A percentile compares a stretch with the other conserved stretches of the same genome.
phyloP scores from a whole-genome alignment of 2,329 filamentous ascomycete species.

The Dothideomycetidae sp. region DNA sequence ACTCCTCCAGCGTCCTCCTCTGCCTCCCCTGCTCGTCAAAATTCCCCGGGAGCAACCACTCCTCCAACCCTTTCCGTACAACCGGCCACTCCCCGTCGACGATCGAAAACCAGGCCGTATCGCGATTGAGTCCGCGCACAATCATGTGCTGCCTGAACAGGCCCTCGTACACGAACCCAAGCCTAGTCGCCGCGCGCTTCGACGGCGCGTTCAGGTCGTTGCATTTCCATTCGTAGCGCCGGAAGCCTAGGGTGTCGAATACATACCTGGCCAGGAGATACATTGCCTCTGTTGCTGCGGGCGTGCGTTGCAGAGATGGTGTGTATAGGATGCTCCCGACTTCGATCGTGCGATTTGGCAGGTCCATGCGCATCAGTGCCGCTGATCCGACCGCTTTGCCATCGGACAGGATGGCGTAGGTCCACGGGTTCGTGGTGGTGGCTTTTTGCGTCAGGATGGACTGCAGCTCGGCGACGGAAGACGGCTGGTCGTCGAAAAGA shows the following conservation, averaged over 20 bases:
- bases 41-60: slow-evolving; percentile 41
- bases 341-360: slow-evolving; percentile 41
- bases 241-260: slow-evolving; percentile 40
- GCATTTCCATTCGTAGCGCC: slow-evolving; percentile 51
- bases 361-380: slow-evolving; percentile 32
- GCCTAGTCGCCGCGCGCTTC: slow-evolving; percentile 37
- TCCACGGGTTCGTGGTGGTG: slow-evolving; percentile 24
- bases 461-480: slow-evolving; percentile 11
- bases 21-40: slow-evolving; percentile 43
- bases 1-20: slow-evolving; percentile 32
- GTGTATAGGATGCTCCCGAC: slow-evolving; percentile 44
- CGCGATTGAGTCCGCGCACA: slow-evolving; percentile 40
- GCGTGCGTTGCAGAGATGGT: slow-evolving; percentile 37
- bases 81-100: slow-evolving; percentile 43
- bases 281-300: slow-evolving; percentile 42
- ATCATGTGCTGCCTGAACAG: slow-evolving; percentile 48
- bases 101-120: slow-evolving; percentile 48
- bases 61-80: slow-evolving; percentile 33
- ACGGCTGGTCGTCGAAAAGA: slow-evolving; percentile 25
- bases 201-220: slow-evolving; percentile 43
- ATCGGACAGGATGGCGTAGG: slow-evolving; percentile 30
- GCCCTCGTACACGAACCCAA: slow-evolving; percentile 48
- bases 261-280: slow-evolving; percentile 41
- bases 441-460: slow-evolving; percentile 18
- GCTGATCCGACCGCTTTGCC: slow-evolving; percentile 29